Base-by-base conservation (phyloP, 2,329 filamentous ascomycete species). In the Calonectria crousiana region DNA sequence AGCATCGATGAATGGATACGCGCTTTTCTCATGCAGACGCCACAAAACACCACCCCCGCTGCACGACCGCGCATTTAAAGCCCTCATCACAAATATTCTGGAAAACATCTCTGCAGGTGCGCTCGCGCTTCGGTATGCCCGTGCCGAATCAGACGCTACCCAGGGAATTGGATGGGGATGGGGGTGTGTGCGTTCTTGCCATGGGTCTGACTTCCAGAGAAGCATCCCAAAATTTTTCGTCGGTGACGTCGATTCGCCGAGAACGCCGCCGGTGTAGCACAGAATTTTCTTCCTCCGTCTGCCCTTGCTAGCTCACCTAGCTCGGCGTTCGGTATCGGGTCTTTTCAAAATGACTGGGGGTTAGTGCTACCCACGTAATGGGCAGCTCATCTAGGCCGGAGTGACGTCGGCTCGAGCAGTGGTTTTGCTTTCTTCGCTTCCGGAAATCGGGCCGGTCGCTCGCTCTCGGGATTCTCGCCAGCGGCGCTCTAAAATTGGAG, bases 281-380 rank as follows among this genome's bases (percentile, higher is more conserved):
- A 62, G 23, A 49, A n/a, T 34, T 65, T 49, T 49, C n/a, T 4
- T 47, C 47, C 38, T 13, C 18, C 34, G 34, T 41, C 20, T 36
- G 28, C 60, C 60, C 41, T 65, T 26, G 41, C 41, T 65, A 44
- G 26, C 28, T 47, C 38, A 44, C 26, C 60, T 28, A 32, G 18
- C 28, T 65, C 60, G 60, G 60, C 20, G 60, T 65, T 65, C 60
- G 60, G 60, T 41, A 65, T 65, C 60, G 60, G 60, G 28, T 26
- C n/a, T 53, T 53, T 26, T 32, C 16, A 18, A 20, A 41, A 28
- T 34, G 23, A 36, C 38, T 49, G 60, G 60, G 60, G 41, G 18
- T 10, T 44, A 8, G 28, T n/a, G 60, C 6, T 23, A 38, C 44
- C 38, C 60, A 65, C 60, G 44, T 26, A 44, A 47, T 32, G 60